These are phyloP conservation scores for Claviceps monticola DNA, from an alignment of 2,329 filamentous ascomycete genomes.

Conservation along the genomic window DNA sequence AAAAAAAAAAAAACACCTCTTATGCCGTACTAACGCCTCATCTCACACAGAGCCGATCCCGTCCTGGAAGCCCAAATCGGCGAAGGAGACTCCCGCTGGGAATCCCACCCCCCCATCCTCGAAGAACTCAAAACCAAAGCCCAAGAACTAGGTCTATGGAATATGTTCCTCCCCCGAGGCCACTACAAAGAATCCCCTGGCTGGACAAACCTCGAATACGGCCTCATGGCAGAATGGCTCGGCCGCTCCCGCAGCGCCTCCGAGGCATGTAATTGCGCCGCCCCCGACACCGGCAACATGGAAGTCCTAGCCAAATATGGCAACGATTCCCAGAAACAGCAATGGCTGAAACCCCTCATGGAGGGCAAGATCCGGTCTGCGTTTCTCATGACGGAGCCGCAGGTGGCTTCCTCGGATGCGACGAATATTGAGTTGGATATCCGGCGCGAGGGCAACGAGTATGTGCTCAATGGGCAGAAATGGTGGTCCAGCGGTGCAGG, in stretches of 20 bases:
- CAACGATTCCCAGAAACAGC: slow-evolving; percentile 67
- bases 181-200: slow-evolving; percentile 94
- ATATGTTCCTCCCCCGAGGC: slow-evolving; percentile 91
- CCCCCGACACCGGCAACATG: slow-evolving; percentile 92
- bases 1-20: too few relatives aligned
- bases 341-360: slow-evolving; percentile 72
- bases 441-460: slow-evolving; percentile 69
- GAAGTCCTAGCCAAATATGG: slow-evolving; percentile 89
- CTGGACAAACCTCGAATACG: slow-evolving; percentile 92
- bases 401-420: slow-evolving; percentile 78
- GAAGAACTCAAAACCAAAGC: slow-evolving; percentile 85
- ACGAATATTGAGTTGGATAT: slow-evolving; percentile 85
- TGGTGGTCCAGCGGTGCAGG: slow-evolving; percentile 98
- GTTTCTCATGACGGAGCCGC: slow-evolving; percentile 89
- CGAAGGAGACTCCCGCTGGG: slow-evolving; percentile 63
- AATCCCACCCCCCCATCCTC: slow-evolving; percentile 62
- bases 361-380: slow-evolving; percentile 77
- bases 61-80: slow-evolving; percentile 72
- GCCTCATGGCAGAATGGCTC: slow-evolving; percentile 90
- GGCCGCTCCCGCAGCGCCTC: slow-evolving; percentile 74
- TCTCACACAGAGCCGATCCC: slow-evolving; percentile 49
- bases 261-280: slow-evolving; percentile 80
- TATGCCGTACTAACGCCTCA: too few relatives aligned
- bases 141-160: slow-evolving; percentile 78
- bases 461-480: slow-evolving; percentile 91